Conservation (phyloP, 148 eudicot genomes). For the Silene uniflora region DNA sequence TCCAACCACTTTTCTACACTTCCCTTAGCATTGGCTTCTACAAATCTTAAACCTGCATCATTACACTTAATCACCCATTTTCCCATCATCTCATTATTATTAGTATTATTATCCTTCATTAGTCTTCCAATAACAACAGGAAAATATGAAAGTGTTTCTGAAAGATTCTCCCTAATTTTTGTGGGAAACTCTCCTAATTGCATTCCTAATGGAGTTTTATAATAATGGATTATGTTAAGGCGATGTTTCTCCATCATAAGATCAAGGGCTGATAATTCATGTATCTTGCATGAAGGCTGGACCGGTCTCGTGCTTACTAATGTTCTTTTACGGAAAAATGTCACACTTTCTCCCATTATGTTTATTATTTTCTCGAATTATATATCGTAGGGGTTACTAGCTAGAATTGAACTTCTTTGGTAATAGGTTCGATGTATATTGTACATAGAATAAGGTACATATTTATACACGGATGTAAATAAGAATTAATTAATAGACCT, state of each 20-base stretch:
- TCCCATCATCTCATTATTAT: constrained; percentile 8
- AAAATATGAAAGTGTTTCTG: constrained; percentile 38
- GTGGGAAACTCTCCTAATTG: constrained; percentile 24
- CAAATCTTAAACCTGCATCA: constrained; percentile 61
- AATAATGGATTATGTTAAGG: constrained; percentile 45
- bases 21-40: constrained; percentile 57
- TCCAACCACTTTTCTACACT: constrained; percentile 56
- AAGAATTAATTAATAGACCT: too few species aligned
- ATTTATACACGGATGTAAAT: too few species aligned
- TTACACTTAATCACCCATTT: constrained; percentile 67
- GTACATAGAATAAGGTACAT: neutral
- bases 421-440: neutral
- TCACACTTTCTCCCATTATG: constrained; percentile 32
- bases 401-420: neutral
- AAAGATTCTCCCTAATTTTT: constrained; percentile 34
- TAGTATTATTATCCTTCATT: constrained; percentile 22
- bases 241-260: constrained; percentile 51
- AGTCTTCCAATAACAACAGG: constrained; percentile 49
- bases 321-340: constrained; percentile 39
- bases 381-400: too few species aligned
- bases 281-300: constrained; percentile 33
- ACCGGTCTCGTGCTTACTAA: constrained; percentile 43
- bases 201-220: constrained; percentile 21
- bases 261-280: constrained; percentile 44
- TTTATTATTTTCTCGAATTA: neutral